Base-by-base conservation (phyloP, 2,329 filamentous ascomycete genomes). In the Myriosclerotinia duriaeana region DNA sequence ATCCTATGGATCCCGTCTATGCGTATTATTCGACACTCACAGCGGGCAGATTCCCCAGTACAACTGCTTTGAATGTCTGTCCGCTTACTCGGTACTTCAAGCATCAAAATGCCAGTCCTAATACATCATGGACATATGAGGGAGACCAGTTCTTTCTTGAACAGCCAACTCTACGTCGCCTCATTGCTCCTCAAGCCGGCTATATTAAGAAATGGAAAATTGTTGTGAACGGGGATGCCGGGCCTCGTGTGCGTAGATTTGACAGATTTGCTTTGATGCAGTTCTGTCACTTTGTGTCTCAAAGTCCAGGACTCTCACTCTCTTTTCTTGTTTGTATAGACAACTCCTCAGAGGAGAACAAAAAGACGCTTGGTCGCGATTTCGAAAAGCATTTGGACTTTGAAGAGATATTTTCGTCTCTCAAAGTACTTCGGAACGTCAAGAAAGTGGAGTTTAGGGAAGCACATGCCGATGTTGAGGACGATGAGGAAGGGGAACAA, bases 171-270 rank as follows among this genome's bases (percentile, higher is more conserved):
- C 17, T 50, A 0, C 50, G 34, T 50, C 20, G n/a, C 2, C 58
- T 60, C 8, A 5, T 26, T 2, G 58, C 20, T 38, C 30, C 14
- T 2, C 58, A 60, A 12, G 58, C 20, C 8, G 36, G 44, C 5
- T 50, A 50, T 38, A 8, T 38, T 9, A 48, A 14, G 17, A 17
- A 50, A 11, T 60, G 58, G 58, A 60, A 60, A 20, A 30, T 60
- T 5, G 20, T 60, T 12, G 44, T 60, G 4, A 15, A 40, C 7
- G 58, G 58, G 6, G 58, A 50, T 50, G 5, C 20, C 7, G 30
- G 58, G 2, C 11, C 14, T 50, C 38, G 7, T 5, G 22, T 12
- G 1, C 44, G 34, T 2, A 48, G 5, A 5, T 50, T 60, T n/a
- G 26, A 22, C 26, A n/a, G 1, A 50, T 14, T 7, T 50, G 58